Conservation (phyloP, 2,329 filamentous ascomycete species). For the Paecilomyces dactylethromorphus region DNA sequence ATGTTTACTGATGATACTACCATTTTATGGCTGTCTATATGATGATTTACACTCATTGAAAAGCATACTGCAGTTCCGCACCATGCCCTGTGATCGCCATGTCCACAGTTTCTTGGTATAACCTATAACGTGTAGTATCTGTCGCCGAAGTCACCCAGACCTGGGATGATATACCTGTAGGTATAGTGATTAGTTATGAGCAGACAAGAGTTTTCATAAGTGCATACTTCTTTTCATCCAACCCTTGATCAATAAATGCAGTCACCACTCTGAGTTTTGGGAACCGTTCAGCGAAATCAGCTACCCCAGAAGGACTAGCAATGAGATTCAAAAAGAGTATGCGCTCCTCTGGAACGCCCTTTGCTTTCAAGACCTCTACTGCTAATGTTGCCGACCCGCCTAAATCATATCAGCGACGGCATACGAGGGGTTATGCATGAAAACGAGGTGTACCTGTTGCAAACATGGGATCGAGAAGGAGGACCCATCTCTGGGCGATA, state of each 20-base stretch:
- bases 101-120: background rate
- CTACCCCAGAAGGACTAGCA: conserved; percentile 88
- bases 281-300: conserved; percentile 82
- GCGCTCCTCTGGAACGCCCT: conserved; percentile 87
- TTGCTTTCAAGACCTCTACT: conserved; percentile 81
- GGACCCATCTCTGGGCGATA: conserved; percentile 85
- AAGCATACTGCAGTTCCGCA: background rate
- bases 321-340: conserved; percentile 97
- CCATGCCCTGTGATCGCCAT: background rate
- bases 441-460: conserved; percentile 63
- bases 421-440: background rate
- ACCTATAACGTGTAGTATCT: conserved; percentile 85
- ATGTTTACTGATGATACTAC: background rate
- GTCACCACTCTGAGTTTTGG: conserved; percentile 88
- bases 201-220: conserved; percentile 3
- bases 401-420: conserved; percentile 30
- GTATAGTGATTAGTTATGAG: conserved; percentile 6
- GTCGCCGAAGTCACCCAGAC: conserved; percentile 91
- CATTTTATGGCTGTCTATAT: background rate
- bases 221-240: conserved; percentile 92
- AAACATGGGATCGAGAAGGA: conserved; percentile 97
- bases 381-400: conserved; percentile 96
- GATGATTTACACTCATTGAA: background rate
- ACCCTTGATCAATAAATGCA: conserved; percentile 90
- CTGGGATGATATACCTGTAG: conserved; percentile 84